Evolutionary conservation across 2,329 filamentous ascomycete species (phyloP).

Genomic region (Penicillium sp.): DNA sequence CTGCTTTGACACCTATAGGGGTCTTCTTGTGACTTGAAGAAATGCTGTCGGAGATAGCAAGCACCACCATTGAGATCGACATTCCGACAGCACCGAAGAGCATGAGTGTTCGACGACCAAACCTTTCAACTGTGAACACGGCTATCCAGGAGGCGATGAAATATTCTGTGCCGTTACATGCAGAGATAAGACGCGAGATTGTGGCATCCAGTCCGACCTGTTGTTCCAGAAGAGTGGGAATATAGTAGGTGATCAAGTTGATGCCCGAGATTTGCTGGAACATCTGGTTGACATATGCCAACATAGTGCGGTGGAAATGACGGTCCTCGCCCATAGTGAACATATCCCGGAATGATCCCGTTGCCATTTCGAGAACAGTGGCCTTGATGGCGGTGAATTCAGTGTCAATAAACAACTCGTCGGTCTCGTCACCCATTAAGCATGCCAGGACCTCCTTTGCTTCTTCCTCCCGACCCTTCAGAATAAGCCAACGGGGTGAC

Average conservation of each 20-base stretch:
- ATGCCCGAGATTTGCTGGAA: neutral
- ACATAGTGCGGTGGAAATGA: neutral
- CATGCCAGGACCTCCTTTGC: slow-evolving; percentile 43
- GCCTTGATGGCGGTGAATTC: slow-evolving; percentile 54
- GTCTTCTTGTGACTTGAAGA: slow-evolving; percentile 7
- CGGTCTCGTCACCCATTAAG: slow-evolving; percentile 46
- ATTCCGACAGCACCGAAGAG: slow-evolving; percentile 63
- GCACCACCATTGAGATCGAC: slow-evolving; percentile 58
- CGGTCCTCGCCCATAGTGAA: slow-evolving; percentile 21
- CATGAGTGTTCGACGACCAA: slow-evolving; percentile 55
- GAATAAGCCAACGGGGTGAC: neutral
- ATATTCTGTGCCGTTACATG: neutral
- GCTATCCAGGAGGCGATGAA: neutral
- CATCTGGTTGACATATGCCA: neutral
- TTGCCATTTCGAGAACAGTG: slow-evolving; percentile 49
- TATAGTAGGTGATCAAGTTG: neutral
- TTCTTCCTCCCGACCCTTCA: neutral
- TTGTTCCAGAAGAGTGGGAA: neutral
- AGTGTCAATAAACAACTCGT: slow-evolving; percentile 44
- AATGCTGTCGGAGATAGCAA: slow-evolving; percentile 25
- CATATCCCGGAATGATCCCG: slow-evolving; percentile 54
- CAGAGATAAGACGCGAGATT: neutral
- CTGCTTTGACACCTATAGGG: slow-evolving; percentile 13
- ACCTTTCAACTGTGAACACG: slow-evolving; percentile 42
- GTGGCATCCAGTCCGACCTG: neutral